Conservation (phyloP, 257 asterid genomes). For the Datura wrightii region DNA sequence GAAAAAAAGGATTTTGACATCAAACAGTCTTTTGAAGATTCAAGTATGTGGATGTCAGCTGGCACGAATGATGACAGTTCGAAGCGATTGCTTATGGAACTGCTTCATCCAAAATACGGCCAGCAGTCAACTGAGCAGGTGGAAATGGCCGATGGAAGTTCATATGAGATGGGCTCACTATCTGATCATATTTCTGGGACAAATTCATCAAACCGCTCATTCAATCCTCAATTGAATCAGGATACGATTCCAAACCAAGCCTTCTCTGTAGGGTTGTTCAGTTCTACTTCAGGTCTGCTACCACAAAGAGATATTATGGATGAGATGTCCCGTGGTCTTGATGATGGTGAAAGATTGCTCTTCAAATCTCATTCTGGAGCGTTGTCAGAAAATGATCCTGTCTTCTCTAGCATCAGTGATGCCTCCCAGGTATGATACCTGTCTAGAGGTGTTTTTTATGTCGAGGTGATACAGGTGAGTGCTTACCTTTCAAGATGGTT, state of each 20-base stretch:
- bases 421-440: conserved; percentile 55
- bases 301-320: conserved; percentile 52
- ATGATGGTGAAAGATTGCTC: conserved; percentile 57
- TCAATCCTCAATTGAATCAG: conserved; percentile 54
- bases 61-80: conserved; percentile 88
- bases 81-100: conserved; percentile 87
- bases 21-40: conserved; percentile 68
- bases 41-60: conserved; percentile 93
- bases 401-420: conserved; percentile 47
- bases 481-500: conserved; percentile 43
- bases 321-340: conserved; percentile 45
- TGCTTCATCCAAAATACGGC: conserved; percentile 78
- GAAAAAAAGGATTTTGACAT: conserved; percentile 69
- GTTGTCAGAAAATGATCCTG: conserved; percentile 46
- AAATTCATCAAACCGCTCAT: conserved; percentile 53
- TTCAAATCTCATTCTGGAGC: conserved; percentile 58
- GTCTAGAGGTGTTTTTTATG: conserved; percentile 24
- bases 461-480: conserved; percentile 35
- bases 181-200: conserved; percentile 58
- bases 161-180: conserved; percentile 55
- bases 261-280: conserved; percentile 57
- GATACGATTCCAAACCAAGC: conserved; percentile 57
- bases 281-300: conserved; percentile 61
- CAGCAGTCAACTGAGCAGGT: conserved; percentile 54
- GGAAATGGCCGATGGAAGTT: conserved; percentile 56